Conservation (phyloP, 2,329 filamentous ascomycete species). For the Pyrenophora seminiperda region DNA sequence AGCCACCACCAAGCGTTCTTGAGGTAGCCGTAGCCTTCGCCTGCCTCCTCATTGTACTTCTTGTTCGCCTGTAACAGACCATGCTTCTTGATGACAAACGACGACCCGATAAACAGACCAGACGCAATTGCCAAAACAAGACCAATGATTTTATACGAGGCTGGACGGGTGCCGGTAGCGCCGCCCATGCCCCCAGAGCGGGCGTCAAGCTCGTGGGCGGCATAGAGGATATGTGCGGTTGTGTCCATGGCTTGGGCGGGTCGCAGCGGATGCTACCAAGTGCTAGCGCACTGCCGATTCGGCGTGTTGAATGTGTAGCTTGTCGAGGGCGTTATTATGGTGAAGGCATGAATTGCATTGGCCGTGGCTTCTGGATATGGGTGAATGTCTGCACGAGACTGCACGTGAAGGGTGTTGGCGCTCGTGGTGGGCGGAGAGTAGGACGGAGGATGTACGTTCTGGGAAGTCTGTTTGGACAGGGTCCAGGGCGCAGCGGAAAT, state of each 20-base stretch:
- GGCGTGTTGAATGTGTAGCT: conserved; percentile 9
- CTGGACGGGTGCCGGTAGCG: conserved; percentile 51
- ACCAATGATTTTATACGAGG: conserved; percentile 81
- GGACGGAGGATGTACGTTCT: no score
- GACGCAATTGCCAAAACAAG: conserved; percentile 85
- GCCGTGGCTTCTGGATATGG: not conserved
- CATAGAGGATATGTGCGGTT: conserved; percentile 45
- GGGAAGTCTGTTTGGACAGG: conserved; percentile 29
- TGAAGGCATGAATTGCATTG: conserved; percentile 20
- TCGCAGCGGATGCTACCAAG: conserved; percentile 16
- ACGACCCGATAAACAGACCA: conserved; percentile 89
- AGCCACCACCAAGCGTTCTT: conserved; percentile 95
- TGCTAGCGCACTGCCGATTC: conserved; percentile 22
- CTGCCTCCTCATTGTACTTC: conserved; percentile 94
- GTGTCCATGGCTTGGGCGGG: conserved; percentile 50
- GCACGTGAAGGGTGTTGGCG: conserved; percentile 7
- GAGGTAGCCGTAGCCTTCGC: conserved; percentile 95
- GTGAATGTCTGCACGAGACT: conserved; percentile 11
- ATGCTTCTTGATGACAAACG: conserved; percentile 94
- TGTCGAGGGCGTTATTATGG: conserved; percentile 9
- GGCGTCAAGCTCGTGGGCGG: conserved; percentile 52
- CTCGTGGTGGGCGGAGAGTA: conserved; percentile 14
- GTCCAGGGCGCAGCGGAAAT: conserved; percentile 19
- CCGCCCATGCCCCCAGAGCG: conserved; percentile 50
- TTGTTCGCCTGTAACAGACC: conserved; percentile 90